Evolutionary conservation across 1,284 basidiomycete genomes (phyloP), one percentile per base, ranked within the genome.

Genomic region (Taiwanofungus camphoratus): DNA sequence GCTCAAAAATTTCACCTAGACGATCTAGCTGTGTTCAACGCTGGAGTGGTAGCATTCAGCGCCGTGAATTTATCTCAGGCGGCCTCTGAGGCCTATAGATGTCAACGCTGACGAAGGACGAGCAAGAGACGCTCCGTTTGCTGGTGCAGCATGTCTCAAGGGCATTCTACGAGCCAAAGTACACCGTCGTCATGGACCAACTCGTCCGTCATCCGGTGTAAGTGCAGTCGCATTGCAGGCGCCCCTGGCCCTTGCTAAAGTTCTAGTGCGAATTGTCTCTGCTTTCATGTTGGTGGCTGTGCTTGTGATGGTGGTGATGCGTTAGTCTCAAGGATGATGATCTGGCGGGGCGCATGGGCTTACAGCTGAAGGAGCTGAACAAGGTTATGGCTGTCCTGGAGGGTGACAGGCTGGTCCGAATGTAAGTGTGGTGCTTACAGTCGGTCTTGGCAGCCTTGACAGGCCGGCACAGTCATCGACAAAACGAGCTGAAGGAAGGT

Each of bases 121-220:
- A 86, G 56, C 78, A 82, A 67, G 84, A 87, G 61, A 76, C 71
- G 3, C 76, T 87, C 46, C 79, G 78, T 58, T 73, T 84, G 46
- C 82, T 99, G 53, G 88, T 95, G 48, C 92, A 96, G 64, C 85
- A 91, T 69, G 91, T 97, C 58, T 82, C 86, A 23, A 82, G 95
- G 55, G 82, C 89, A 26, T 98, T 99, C 67, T 99, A 98, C 70
- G 92, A 97, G 63, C 77, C 89, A 46, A 88, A 88, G 57, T 93
- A 81, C 63, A 89, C 87, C 52, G 87, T 98, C 50, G 81, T 97
- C 44, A 71, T 98, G 73, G 93, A 98, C 66, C 87, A 94, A 66
- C 81, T 99, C 58, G 81, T 92, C 51, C 81, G 86, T 52, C 83
- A 92, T 66, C 82, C 87, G 54, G 91, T 94, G 91, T 96, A 77